Conservation (phyloP, 2,329 filamentous ascomycete species). For the Botrytis byssoidea region DNA sequence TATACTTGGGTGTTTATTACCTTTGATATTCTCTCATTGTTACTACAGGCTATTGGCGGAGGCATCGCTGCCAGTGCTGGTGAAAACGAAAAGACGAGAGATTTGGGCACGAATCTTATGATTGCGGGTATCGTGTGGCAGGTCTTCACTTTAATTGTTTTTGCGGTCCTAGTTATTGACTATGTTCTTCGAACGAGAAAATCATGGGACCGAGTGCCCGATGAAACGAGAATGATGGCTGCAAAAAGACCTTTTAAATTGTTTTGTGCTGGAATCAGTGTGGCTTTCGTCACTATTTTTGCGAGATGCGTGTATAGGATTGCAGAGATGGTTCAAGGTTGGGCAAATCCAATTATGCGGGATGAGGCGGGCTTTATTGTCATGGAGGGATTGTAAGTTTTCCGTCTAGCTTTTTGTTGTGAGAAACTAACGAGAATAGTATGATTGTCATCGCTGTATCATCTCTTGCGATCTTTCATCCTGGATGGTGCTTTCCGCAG, state of each 20-base stretch:
- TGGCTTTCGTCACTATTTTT: slow-evolving; percentile 28
- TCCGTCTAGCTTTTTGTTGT: not conserved
- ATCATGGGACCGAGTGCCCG: slow-evolving; percentile 25
- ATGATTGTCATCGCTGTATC: slow-evolving; percentile 50
- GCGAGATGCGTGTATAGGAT: slow-evolving; percentile 40
- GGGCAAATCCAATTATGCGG: slow-evolving; percentile 63
- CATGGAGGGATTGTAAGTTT: slow-evolving; percentile 52
- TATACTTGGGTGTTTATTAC: slow-evolving; percentile 58
- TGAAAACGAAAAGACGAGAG: slow-evolving; percentile 19
- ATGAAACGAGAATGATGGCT: slow-evolving; percentile 20
- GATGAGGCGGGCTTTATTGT: slow-evolving; percentile 59
- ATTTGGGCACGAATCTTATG: slow-evolving; percentile 39
- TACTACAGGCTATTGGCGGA: slow-evolving; percentile 59
- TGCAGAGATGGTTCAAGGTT: slow-evolving; percentile 62
- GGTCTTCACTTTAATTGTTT: slow-evolving; percentile 40
- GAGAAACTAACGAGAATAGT: slow-evolving; percentile 18
- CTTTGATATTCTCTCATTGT: slow-evolving; percentile 55
- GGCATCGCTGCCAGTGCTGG: slow-evolving; percentile 44
- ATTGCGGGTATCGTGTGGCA: slow-evolving; percentile 43
- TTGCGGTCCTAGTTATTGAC: slow-evolving; percentile 48
- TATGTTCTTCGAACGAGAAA: slow-evolving; percentile 46
- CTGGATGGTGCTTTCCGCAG: slow-evolving; percentile 34
- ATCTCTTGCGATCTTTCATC: slow-evolving; percentile 48
- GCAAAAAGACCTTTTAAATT: slow-evolving; percentile 24
- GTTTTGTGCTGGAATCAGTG: slow-evolving; percentile 26